Evolutionary conservation across 306 rosid species (phyloP), one percentile per base, ranked within the genome.

Genomic region (Prunus fruticosa): DNA sequence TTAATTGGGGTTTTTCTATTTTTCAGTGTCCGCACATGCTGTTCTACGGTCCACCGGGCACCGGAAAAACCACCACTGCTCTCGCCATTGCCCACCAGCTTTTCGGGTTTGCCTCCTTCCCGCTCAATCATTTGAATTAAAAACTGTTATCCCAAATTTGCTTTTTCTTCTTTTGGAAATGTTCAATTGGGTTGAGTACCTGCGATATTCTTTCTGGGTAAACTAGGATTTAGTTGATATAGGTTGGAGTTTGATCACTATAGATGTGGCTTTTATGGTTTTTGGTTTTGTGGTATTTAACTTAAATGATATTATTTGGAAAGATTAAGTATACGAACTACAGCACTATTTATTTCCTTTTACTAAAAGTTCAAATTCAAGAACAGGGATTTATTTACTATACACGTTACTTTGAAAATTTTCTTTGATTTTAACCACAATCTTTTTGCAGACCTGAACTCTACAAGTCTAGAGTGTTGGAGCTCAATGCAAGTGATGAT

Each of bases 401-500:
- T 20, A 23, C 20, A 7, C 52, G 14, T 7, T 32, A 13, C 51
- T 41, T 38, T 1, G 32, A 52, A 10, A 9, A 1, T 50, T 56
- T 34, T 52, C 3, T 52, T 13, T 80, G 23, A 73, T 73, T 34
- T 63, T 41, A 4, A 77, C 18, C 30, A 38, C 7, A 28, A 16
- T 73, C 16, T 61, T 27, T 80, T 22, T 80, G 61, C 80, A 90
- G 98, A 73, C 96, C 99, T 62, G 97, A 90, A 77, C 93, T 92
- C 11, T 92, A 95, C 82, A 87, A 87, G 85, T 88, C 93, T 64
- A 90, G 99, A 88, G 97, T 92, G 71, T 79, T 89, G 84, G 97
- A 95, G 88, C 85, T 95, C 47, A 95, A 95, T 92, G 99, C 99
- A 22, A 95, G 99, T 84, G 99, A 90, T 84, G 99, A 95, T 69